Evolutionary conservation across 2,329 filamentous ascomycete species (phyloP), one percentile per base, ranked within the genome.

Genomic region (Remersonia thermophila): DNA sequence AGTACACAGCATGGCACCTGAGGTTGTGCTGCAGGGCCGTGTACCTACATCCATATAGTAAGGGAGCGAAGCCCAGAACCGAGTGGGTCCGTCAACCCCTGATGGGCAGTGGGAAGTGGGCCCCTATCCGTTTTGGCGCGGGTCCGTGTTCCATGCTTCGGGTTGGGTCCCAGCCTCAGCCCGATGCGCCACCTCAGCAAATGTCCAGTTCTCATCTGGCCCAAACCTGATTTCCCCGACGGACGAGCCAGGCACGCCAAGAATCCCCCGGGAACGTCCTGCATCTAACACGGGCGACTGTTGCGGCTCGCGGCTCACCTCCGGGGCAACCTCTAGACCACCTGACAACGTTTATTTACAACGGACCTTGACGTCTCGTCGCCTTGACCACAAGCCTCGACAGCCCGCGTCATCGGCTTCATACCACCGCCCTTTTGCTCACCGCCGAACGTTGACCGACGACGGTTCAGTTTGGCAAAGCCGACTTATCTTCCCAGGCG

Each of bases 81-180:
- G 5, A 9, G 20, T 23, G 20, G 20, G 20, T 23, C 20, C 5
- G 5, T 23, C 9, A 23, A 23, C n/a, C 28, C 14, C 13, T 30
- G n/a, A 20, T 20, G 7, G 27, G 27, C 35, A 27, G 33, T n/a
- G n/a, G n/a, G n/a, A n/a, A n/a, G n/a, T n/a, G n/a, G n/a, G n/a
- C n/a, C n/a, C n/a, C n/a, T n/a, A 40, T 35, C 37, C 34, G 40
- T 39, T 42, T 37, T 36, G 37, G 37, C 29, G 37, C 37, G 20
- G 9, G 20, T 9, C 20, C 5, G 20, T 5, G 9, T 6, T 23
- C 20, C 20, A 23, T n/a, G n/a, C n/a, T n/a, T n/a, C n/a, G n/a
- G n/a, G n/a, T n/a, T n/a, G n/a, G n/a, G n/a, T n/a, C n/a, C n/a
- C n/a, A n/a, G n/a, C 20, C 20, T 23, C 20, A 23, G 20, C 32